These are phyloP conservation scores for Xerocomellus amylosporus DNA, from an alignment of 768 basidiomycete species.

Conservation along the genomic window DNA sequence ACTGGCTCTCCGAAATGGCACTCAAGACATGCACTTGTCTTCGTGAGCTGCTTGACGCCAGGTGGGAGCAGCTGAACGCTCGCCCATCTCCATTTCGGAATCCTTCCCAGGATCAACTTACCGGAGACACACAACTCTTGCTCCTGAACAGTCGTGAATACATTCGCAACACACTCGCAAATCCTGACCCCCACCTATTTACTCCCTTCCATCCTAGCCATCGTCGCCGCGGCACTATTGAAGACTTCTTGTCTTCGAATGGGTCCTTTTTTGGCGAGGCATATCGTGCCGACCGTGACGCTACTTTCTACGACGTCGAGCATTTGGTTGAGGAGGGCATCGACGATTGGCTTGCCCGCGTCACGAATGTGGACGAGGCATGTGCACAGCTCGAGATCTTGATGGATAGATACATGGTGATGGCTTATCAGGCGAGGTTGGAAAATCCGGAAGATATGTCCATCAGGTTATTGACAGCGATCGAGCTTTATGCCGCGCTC, in stretches of 20 bases:
- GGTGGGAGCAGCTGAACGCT: not conserved
- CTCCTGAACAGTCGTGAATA: not conserved
- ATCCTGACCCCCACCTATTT: too few relatives aligned
- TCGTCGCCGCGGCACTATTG: constrained; percentile 6
- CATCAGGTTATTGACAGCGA: constrained; percentile 35
- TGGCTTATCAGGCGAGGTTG: not conserved
- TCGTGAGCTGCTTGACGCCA: not conserved
- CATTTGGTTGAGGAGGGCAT: constrained; percentile 28
- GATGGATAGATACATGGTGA: constrained; percentile 25
- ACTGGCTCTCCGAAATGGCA: not conserved
- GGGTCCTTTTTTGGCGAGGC: constrained; percentile 5
- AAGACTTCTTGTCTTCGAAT: constrained; percentile 16
- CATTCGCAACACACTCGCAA: not conserved
- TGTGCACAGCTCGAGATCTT: constrained; percentile 19
- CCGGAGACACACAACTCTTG: not conserved
- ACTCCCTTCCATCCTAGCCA: constrained; percentile 1
- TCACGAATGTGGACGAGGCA: not conserved
- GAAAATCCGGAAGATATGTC: constrained; percentile 37
- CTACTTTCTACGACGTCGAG: constrained; percentile 39
- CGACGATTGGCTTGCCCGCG: constrained; percentile 31
- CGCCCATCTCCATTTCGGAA: not conserved
- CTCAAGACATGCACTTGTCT: not conserved
- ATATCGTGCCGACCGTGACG: constrained; percentile 4
- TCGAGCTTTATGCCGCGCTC: constrained; percentile 36
- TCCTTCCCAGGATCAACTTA: not conserved